These are phyloP conservation scores for Cryptococcus wingfieldii DNA, from an alignment of 1,284 basidiomycete species.

Conservation along the genomic window DNA sequence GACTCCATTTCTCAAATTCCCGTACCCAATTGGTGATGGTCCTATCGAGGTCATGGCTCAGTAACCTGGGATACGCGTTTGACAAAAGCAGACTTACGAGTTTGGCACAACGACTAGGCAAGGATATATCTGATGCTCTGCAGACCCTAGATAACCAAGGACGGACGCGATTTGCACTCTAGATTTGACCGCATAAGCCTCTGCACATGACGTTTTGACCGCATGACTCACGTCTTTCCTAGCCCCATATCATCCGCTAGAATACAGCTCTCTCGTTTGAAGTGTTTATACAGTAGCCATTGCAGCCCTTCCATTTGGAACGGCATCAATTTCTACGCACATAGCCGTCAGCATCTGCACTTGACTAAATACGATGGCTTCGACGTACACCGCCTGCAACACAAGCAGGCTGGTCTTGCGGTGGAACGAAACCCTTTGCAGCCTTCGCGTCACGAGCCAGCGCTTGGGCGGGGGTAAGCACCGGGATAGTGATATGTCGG, in stretches of 20 bases:
- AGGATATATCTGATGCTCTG: slow-evolving; percentile 60
- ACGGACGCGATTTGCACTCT: slow-evolving; percentile 89
- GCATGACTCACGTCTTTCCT: slow-evolving; percentile 45
- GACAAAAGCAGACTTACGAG: slow-evolving; percentile 61
- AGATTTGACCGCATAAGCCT: slow-evolving; percentile 5
- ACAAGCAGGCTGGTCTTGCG: slow-evolving; percentile 49
- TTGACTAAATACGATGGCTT: neutral
- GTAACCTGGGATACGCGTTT: neutral
- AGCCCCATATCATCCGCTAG: slow-evolving; percentile 98
- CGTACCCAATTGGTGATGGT: slow-evolving; percentile 53
- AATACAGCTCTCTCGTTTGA: slow-evolving; percentile 79
- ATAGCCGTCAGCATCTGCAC: neutral
- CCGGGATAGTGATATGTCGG: slow-evolving; percentile 60
- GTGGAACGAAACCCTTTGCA: slow-evolving; percentile 27
- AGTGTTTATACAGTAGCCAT: slow-evolving; percentile 88
- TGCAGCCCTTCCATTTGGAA: slow-evolving; percentile 93
- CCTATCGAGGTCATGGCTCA: slow-evolving; percentile 10
- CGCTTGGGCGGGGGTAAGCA: slow-evolving; percentile 42
- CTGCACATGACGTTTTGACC: neutral
- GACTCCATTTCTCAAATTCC: slow-evolving; percentile 91
- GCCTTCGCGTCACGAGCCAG: slow-evolving; percentile 37
- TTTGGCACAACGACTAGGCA: slow-evolving; percentile 90
- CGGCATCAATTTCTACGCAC: slow-evolving; percentile 63
- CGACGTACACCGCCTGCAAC: slow-evolving; percentile 43
- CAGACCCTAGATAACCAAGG: slow-evolving; percentile 66